Percentiles rank a stretch among this genome's conserved stretches.
phyloP scores from a whole-genome alignment of 306 rosid species.

The Sesbania bispinosa region DNA sequence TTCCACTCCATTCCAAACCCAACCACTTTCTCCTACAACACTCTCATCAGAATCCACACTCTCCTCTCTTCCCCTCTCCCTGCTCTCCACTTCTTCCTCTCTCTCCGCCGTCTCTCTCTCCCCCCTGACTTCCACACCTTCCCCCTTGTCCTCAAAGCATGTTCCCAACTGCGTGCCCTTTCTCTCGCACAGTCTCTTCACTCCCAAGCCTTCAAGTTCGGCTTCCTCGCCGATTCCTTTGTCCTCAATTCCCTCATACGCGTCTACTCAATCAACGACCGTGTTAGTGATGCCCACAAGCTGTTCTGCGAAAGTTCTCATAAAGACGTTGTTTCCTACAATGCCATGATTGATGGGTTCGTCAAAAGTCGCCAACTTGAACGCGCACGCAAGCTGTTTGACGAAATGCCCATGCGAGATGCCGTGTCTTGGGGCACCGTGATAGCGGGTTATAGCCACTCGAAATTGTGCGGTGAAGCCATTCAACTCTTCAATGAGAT shows the following conservation, averaged over 20 bases:
- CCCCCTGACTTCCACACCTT: conserved; percentile 71
- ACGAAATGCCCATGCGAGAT: conserved; percentile 52
- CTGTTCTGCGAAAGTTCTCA: conserved; percentile 34
- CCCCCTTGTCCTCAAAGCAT: conserved; percentile 63
- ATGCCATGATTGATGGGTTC: conserved; percentile 52
- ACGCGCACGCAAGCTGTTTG: conserved; percentile 49
- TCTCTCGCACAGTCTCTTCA: conserved; percentile 47
- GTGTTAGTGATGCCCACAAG: conserved; percentile 35
- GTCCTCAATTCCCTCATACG: conserved; percentile 49
- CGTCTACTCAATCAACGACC: conserved; percentile 33
- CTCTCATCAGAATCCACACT: conserved; percentile 62
- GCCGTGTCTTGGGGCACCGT: conserved; percentile 70
- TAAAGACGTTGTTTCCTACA: conserved; percentile 54
- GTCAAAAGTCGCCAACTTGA: conserved; percentile 43
- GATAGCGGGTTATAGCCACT: conserved; percentile 57
- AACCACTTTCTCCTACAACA: conserved; percentile 64
- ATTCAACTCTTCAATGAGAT: conserved; percentile 51
- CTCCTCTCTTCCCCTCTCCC: conserved; percentile 50
- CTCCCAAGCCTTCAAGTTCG: conserved; percentile 53
- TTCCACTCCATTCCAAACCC: conserved; percentile 53
- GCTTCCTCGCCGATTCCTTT: conserved; percentile 39
- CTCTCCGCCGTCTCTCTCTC: conserved; percentile 50
- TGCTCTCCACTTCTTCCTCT: conserved; percentile 48
- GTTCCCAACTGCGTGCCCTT: conserved; percentile 33
- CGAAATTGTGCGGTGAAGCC: conserved; percentile 33